Evolutionary conservation across 257 asterid species (phyloP), one percentile per base, ranked within the genome.

Genomic region (Rhazya stricta): DNA sequence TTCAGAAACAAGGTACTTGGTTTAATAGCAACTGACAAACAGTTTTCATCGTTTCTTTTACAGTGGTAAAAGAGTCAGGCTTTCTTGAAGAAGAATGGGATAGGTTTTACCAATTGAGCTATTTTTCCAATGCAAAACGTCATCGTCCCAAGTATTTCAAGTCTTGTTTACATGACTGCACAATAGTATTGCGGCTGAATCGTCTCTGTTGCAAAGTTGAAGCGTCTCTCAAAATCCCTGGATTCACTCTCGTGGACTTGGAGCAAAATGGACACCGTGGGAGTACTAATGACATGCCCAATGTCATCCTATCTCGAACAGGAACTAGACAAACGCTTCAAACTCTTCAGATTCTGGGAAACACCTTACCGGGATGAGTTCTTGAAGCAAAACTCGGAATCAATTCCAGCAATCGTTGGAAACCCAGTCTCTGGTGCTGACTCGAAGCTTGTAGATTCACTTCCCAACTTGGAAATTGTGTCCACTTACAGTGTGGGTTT

Each of bases 401-500:
- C 91, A 23, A 77, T 89, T 50, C 76, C 63, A 25, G 98, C 97
- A 1, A 86, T 91, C 37, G 93, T 89, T 0, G 92, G 90, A 7
- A 82, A 78, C 83, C 76, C 94, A 41, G 71, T 65, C 25, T 42
- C 76, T 12, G 94, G 97, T 58, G 94, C 93, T 75, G 96, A 89
- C 42, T 67, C 96, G 2, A 83, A 80, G 58, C 83, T 89, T 54
- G 86, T 91, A 34, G 90, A 84, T 15, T 79, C 91, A 53, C 84
- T 88, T 51, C 91, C 96, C 53, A 79, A 83, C 58, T 82, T 92
- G 80, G 90, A 89, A 51, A 90, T 92, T 69, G 91, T 92, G 53
- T 84, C 96, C 37, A 86, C 78, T 71, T 89, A 75, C 82, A 89
- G 96, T 75, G 94, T 92, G 9, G 97, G 97, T 1, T 80, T 86